Base-by-base conservation (phyloP, 345 rosid genomes). In the Brassica rapa region DNA sequence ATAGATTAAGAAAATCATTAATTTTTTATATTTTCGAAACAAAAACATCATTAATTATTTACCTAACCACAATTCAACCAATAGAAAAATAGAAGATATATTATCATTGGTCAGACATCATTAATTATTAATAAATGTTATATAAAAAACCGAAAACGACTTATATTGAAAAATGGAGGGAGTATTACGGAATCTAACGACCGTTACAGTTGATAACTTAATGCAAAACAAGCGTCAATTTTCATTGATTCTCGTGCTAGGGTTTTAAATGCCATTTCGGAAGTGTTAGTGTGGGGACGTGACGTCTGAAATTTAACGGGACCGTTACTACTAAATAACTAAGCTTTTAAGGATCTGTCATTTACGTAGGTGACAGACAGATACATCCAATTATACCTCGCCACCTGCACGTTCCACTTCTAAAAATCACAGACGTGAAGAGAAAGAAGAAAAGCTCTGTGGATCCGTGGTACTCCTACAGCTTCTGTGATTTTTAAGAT, bases 391-490 rank as follows among this genome's bases (percentile, higher is more conserved):
- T 53, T 12, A 49, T 6, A 35, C 1, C 12, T 60, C 5, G 25
- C 74, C 82, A 79, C 59, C 3, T 73, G 78, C 62, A 24, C 63
- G 77, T 53, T 21, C 72, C 37, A 72, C 39, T 72, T 2, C 62
- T 29, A 49, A 64, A 75, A 30, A 63, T 72, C 77, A 78, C 82
- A 79, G 78, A 78, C 81, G 68, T 72, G 61, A 62, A 57, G 67
- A 32, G 7, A 46, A 14, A 75, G 68, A 33, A 33, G 68, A 68
- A 71, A 72, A 78, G 77, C 67, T 78, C 46, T 41, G 74, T 67
- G 65, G 77, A 73, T 78, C 82, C 82, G 82, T 78, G 77, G 72
- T 79, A 78, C 81, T 79, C 66, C 77, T 69, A 70, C 70, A 63
- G 37, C 66, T 70, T 70, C 71, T 70, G 46, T 77, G 72, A 75